These are phyloP conservation scores for Bauhinia variegata DNA, from an alignment of 306 rosid genomes.

Conservation along the genomic window DNA sequence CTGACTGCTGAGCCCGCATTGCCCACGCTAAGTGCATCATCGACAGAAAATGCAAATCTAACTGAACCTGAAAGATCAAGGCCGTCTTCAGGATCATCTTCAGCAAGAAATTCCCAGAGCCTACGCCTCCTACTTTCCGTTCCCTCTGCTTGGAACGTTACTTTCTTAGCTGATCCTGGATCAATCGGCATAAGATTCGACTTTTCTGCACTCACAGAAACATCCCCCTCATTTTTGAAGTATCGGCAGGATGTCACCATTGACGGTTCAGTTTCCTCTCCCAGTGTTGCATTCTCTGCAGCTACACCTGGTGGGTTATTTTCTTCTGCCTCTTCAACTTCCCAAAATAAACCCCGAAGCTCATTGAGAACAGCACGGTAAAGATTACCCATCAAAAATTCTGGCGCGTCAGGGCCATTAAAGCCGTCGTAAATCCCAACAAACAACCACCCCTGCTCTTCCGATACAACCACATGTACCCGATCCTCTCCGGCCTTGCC, in stretches of 20 bases:
- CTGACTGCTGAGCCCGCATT: constrained; percentile 78
- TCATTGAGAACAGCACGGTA: constrained; percentile 76
- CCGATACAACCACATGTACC: constrained; percentile 87
- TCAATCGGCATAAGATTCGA: constrained; percentile 32
- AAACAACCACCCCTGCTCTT: constrained; percentile 88
- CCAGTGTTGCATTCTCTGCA: constrained; percentile 37
- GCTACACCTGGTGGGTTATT: constrained; percentile 37
- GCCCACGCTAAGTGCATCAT: constrained; percentile 78
- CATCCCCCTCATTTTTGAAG: constrained; percentile 21
- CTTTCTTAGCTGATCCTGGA: constrained; percentile 52
- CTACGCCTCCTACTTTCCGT: constrained; percentile 67
- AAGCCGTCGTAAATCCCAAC: constrained; percentile 92
- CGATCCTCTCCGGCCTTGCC: constrained; percentile 97
- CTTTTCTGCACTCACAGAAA: constrained; percentile 32
- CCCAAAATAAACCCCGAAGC: constrained; percentile 90
- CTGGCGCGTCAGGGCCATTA: constrained; percentile 91
- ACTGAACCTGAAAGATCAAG: constrained; percentile 94
- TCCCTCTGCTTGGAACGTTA: constrained; percentile 53
- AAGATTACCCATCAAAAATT: constrained; percentile 84
- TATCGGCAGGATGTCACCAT: neutral
- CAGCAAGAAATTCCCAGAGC: constrained; percentile 79
- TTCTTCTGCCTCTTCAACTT: constrained; percentile 53
- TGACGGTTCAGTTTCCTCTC: constrained; percentile 31
- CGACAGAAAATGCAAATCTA: constrained; percentile 91
- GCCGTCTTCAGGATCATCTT: constrained; percentile 77